Conservation (phyloP, 2,329 filamentous ascomycete genomes). For the Fusarium cicatricum region DNA sequence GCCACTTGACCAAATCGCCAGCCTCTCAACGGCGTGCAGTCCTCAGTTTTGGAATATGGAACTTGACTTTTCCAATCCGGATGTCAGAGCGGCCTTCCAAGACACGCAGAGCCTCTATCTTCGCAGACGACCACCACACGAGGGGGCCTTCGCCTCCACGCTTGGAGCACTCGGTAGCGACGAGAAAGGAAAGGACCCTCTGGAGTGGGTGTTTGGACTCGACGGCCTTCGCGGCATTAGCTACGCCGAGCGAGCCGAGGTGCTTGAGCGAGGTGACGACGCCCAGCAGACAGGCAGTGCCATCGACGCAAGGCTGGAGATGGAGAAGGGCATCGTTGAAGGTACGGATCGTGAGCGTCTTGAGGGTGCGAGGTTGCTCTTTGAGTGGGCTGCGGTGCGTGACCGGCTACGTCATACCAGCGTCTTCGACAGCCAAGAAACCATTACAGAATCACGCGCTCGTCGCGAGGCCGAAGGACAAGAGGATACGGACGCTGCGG, state of each 20-base stretch:
- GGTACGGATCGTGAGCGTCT: slow-evolving; percentile 53
- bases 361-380: slow-evolving; percentile 60
- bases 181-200: slow-evolving; percentile 52
- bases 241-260: slow-evolving; percentile 71
- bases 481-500: slow-evolving; percentile 30
- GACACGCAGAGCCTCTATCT: slow-evolving; percentile 78
- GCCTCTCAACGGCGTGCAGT: slow-evolving; percentile 66
- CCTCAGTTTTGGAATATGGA: slow-evolving; percentile 82
- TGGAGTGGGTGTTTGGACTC: slow-evolving; percentile 79
- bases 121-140: slow-evolving; percentile 72
- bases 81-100: slow-evolving; percentile 68
- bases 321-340: slow-evolving; percentile 60
- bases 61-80: slow-evolving; percentile 75
- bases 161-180: slow-evolving; percentile 72
- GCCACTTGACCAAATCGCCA: slow-evolving; percentile 68
- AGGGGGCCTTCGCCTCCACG: slow-evolving; percentile 76
- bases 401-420: slow-evolving; percentile 43
- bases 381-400: slow-evolving; percentile 64
- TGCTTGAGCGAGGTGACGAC: slow-evolving; percentile 62
- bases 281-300: slow-evolving; percentile 58
- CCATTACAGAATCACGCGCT: slow-evolving; percentile 42
- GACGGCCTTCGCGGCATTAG: slow-evolving; percentile 62
- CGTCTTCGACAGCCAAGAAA: slow-evolving; percentile 48
- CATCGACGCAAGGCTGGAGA: slow-evolving; percentile 76
- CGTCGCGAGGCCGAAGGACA: slow-evolving; percentile 23